phyloP scores from a whole-genome alignment of 2,329 filamentous ascomycete genomes.

The Penicillium hesseltinei region DNA sequence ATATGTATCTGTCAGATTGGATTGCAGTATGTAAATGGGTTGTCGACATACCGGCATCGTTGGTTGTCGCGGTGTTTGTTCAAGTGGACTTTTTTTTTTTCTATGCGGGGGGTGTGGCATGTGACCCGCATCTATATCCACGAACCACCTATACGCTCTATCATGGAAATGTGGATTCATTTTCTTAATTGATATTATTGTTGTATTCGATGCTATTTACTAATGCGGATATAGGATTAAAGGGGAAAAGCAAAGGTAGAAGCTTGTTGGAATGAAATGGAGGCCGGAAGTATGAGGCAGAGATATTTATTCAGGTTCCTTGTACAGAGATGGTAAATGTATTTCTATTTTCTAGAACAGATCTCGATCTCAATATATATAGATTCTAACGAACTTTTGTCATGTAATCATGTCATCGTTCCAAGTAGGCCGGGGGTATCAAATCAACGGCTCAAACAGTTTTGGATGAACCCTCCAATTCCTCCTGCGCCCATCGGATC shows the following conservation, averaged over 20 bases:
- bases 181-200: neutral
- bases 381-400: conserved; percentile 11
- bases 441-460: conserved; percentile 10
- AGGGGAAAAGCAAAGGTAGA: neutral
- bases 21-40: neutral
- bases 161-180: neutral
- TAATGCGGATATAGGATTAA: neutral
- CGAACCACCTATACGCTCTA: neutral
- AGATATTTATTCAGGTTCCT: neutral
- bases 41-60: conserved; percentile 30
- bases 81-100: conserved; percentile 21
- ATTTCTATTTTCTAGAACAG: neutral
- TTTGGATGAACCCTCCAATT: conserved; percentile 16
- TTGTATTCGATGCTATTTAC: neutral
- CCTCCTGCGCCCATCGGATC: conserved; percentile 59
- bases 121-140: conserved; percentile 16
- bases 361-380: neutral
- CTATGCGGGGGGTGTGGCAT: conserved; percentile 19
- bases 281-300: neutral
- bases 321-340: neutral
- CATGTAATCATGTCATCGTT: conserved; percentile 11
- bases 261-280: neutral
- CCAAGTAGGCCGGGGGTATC: conserved; percentile 7
- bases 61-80: conserved; percentile 10
- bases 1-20: neutral